Evolutionary conservation across 2,329 filamentous ascomycete genomes (phyloP).

Genomic region (Achaetomium macrosporum): DNA sequence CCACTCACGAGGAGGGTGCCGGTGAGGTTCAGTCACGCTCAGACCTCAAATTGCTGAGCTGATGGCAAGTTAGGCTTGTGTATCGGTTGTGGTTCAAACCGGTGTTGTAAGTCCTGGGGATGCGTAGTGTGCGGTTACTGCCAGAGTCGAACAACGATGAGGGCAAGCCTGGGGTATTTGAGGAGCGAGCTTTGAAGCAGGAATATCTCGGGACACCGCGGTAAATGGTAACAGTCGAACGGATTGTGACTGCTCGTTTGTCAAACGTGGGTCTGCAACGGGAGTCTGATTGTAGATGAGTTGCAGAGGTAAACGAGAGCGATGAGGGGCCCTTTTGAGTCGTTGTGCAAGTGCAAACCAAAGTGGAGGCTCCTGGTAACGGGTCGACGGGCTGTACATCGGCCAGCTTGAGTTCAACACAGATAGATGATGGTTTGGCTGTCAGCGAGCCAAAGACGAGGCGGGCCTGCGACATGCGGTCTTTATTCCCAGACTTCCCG

Average conservation of each 20-base stretch:
- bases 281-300: constrained; percentile 22
- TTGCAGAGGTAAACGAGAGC: constrained; percentile 20
- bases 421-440: constrained; percentile 13
- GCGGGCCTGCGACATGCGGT: constrained; percentile 18
- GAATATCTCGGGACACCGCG: constrained; percentile 2
- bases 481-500: constrained; percentile 14
- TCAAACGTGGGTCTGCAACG: constrained; percentile 22
- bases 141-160: constrained; percentile 11
- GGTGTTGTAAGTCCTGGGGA: not conserved
- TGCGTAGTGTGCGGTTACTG: constrained; percentile 3
- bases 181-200: constrained; percentile 6
- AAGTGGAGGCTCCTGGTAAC: constrained; percentile 16
- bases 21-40: not conserved
- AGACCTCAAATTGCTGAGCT: not conserved
- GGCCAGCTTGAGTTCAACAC: constrained; percentile 9
- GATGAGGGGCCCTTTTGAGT: constrained; percentile 20
- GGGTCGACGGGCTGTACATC: constrained; percentile 12
- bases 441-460: constrained; percentile 14
- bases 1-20: constrained; percentile 8
- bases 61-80: not conserved
- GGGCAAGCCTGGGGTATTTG: constrained; percentile 12
- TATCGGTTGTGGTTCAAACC: not conserved
- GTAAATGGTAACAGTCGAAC: constrained; percentile 6
- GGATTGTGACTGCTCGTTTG: constrained; percentile 22
- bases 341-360: constrained; percentile 3